A percentile compares a stretch with the other conserved stretches of the same genome.
Conservation (phyloP, 148 eudicot genomes). For the Heliamphora exappendiculata region DNA sequence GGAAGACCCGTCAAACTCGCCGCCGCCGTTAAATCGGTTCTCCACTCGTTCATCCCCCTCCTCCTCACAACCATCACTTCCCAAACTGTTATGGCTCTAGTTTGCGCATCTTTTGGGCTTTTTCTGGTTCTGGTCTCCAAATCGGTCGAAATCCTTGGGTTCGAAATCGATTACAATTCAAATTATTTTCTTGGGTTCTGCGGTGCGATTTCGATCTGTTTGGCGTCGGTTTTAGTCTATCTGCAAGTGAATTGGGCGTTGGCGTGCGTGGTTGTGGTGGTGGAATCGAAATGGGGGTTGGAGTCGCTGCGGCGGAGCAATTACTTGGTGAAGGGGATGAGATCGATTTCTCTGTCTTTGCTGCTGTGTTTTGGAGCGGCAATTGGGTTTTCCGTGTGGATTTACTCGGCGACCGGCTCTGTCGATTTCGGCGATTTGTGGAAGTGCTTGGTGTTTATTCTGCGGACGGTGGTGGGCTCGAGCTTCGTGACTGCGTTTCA, state of each 20-base stretch:
- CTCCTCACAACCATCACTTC: not conserved
- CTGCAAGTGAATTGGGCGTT: conserved; percentile 43
- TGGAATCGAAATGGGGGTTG: conserved; percentile 57
- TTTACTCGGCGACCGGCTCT: conserved; percentile 9
- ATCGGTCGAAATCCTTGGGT: conserved; percentile 21
- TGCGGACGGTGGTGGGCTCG: conserved; percentile 33
- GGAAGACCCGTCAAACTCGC: conserved; percentile 15
- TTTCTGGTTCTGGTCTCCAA: conserved; percentile 5
- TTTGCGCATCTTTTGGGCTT: conserved; percentile 14
- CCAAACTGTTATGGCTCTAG: conserved; percentile 5
- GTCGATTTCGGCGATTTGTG: conserved; percentile 17
- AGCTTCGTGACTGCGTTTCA: conserved; percentile 37
- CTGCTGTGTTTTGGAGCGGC: conserved; percentile 26
- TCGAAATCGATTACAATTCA: conserved; percentile 20
- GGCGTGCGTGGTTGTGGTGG: conserved; percentile 40
- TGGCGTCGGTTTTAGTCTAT: conserved; percentile 17
- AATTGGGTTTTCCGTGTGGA: conserved; percentile 11
- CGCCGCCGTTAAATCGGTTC: conserved; percentile 4
- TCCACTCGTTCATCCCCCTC: conserved; percentile 13
- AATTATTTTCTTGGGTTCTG: conserved; percentile 17
- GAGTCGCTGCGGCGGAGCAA: conserved; percentile 43
- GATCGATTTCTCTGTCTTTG: conserved; percentile 31
- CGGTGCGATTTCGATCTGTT: conserved; percentile 12
- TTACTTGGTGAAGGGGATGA: conserved; percentile 46
- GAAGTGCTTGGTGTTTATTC: conserved; percentile 28